Evolutionary conservation across 1,139 yeast genomes (phyloP), one percentile per base, ranked within the genome.

Genomic region (Debaryomyces sp.): DNA sequence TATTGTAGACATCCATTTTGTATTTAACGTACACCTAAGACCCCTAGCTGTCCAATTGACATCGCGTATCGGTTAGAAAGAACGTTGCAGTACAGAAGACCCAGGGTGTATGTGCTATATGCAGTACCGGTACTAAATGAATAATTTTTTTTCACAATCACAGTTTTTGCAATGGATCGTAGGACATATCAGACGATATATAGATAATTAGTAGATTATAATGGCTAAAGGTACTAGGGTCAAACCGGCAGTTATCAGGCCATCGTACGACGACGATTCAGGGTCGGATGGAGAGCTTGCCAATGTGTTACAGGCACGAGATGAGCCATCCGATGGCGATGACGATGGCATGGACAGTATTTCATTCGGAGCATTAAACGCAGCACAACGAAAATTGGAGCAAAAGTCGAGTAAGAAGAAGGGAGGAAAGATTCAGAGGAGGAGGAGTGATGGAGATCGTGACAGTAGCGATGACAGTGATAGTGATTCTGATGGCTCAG

Each of bases 291-390:
- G 30, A 9, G 50, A 49, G 4, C 35, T 47, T 27, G 41, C 26
- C 21, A 44, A 21, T 8, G 15, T 35, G 30, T 26, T 41, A 12
- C 41, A 21, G 21, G 27, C 23, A 30, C 38, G 43, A 17, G 38
- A 46, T 36, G 51, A 44, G 29, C 27, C 21, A 8, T 40, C 41
- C 4, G 44, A 41, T 3, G 44, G 39, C 9, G 48, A 45, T n/a
- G 55, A 52, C 13, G 55, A 51, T 41, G 51, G 44, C 35, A 43
- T 51, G 29, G 44, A 33, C 27, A 43, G 40, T 3, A 59, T 84
- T 21, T 81, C 89, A 2, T 84, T 85, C 68, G 88, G 85, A 2
- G 76, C 87, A 4, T 66, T 85, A 46, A 78, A 78, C 55, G 67
- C 71, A 29, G 88, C 89, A 7, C 89, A 85, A 59, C 67, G 69